These are phyloP conservation scores for Arachis stenosperma DNA, from an alignment of 306 rosid genomes.

Conservation along the genomic window DNA sequence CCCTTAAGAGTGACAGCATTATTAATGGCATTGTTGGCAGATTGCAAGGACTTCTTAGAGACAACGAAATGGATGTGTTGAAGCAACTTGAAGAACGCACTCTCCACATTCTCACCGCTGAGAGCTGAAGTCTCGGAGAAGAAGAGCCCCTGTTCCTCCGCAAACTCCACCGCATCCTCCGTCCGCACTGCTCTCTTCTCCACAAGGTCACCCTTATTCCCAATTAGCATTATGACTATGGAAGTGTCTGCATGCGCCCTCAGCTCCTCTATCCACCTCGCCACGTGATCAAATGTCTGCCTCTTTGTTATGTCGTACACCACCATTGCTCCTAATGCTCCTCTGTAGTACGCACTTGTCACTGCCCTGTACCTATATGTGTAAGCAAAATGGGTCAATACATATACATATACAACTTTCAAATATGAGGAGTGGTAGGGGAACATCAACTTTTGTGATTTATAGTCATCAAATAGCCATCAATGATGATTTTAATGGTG, in stretches of 20 bases:
- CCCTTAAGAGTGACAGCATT: conserved; percentile 50
- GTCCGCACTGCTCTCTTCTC: conserved; percentile 62
- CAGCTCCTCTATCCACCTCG: conserved; percentile 86
- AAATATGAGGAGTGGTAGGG: no score
- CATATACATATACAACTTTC: no score
- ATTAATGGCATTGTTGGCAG: neutral
- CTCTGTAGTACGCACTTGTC: conserved; percentile 93
- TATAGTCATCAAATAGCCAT: no score
- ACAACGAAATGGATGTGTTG: conserved; percentile 60
- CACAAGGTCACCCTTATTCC: conserved; percentile 86
- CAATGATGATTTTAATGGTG: no score
- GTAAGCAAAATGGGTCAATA: no score
- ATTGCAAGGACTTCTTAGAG: conserved; percentile 59
- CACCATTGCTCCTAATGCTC: conserved; percentile 89
- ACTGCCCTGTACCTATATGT: conserved; percentile 74
- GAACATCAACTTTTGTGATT: no score
- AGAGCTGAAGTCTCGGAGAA: conserved; percentile 91
- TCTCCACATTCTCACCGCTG: conserved; percentile 75
- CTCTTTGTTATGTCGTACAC: conserved; percentile 88
- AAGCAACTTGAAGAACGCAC: conserved; percentile 62
- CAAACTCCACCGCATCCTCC: conserved; percentile 81
- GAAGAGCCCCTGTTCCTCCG: conserved; percentile 81
- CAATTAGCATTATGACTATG: conserved; percentile 68
- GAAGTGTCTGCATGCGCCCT: conserved; percentile 77
- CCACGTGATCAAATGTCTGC: conserved; percentile 76